Evolutionary conservation across 2,329 filamentous ascomycete genomes (phyloP), one percentile per base, ranked within the genome.

Genomic region (Ploettnerulaceae sp.): DNA sequence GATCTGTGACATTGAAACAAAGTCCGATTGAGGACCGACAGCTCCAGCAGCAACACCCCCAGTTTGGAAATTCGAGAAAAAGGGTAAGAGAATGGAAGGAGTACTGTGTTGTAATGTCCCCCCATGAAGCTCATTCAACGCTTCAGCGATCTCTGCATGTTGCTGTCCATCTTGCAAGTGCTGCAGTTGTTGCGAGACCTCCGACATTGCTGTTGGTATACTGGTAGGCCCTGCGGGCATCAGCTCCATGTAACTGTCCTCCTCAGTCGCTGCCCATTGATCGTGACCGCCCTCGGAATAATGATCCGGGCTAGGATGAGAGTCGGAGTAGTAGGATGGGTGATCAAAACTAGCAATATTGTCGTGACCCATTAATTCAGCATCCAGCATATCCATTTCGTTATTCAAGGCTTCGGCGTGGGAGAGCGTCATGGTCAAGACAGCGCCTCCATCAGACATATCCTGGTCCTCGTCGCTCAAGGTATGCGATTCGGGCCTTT

Each of bases 91-190:
- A 60, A 52, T 43, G 59, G 57, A 53, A 49, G 36, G 25, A 54
- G 43, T 64, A 64, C 61, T 62, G 41, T 57, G 54, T 12, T 57
- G 52, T 35, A 48, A 42, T 21, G 47, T 39, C 29, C 42, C 35
- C 22, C 37, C 48, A 53, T 62, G 54, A 20, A 49, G 35, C 29
- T 56, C 53, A 34, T 56, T 51, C 46, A 24, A 21, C 26, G 35
- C 31, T 7, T 49, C 48, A 8, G 48, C 51, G 11, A 51, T 40
- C 33, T 58, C 57, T 17, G 41, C 54, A 51, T 60, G 54, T 22
- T 58, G 54, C 45, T 63, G 57, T 14, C 49, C 59, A 50, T 59
- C 57, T 42, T 63, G 62, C 15, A 60, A 41, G 34, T 63, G 51
- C 41, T 64, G 62, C 21, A 62, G 43, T 31, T 63, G 52, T 25